Evolutionary conservation across 352 stramenopile genomes (phyloP), one percentile per base, ranked within the genome.

Genomic region (Phytophthora citrophthora): DNA sequence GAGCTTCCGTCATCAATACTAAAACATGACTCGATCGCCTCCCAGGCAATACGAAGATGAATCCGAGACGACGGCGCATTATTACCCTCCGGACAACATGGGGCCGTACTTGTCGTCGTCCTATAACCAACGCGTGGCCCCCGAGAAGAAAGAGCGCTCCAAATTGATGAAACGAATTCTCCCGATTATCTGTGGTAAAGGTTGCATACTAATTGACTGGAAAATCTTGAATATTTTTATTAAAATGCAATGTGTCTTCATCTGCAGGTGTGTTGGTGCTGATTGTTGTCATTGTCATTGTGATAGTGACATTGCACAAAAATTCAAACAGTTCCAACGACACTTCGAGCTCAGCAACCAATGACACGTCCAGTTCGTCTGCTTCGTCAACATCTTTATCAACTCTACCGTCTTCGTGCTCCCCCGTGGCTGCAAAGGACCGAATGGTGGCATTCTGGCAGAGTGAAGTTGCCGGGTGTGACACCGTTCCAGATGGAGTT

Each of bases 371-470:
- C 45, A 74, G 15, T 36, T 56, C 70, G 7, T 5, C 47, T 54
- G 52, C 53, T 1, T 41, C 40, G 24, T 40, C 29, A 24, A 23
- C 15, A 20, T 23, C 43, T 36, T 18, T 45, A 16, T 63, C 58
- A 0, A 49, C 62, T 11, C 23, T 47, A 23, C 60, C 54, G 7
- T 68, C 64, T 9, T 59, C 58, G 18, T 79, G 69, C 38, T 44
- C 72, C 8, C 47, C 50, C 43, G 72, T 88, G 1, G 51, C 61
- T 5, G 64, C 83, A 7, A 63, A 84, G 20, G 60, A 88, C n/a
- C 83, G 86, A 9, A 85, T 80, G 0, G 78, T 94, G 10, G 81
- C 76, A 18, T 94, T 94, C 70, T 94, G 86, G 86, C 86, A 94
- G 66, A 89, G 72, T 49, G 83, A 94, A 69, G 77, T 91, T 54